These are phyloP conservation scores for Suillus placidus DNA, from an alignment of 768 basidiomycete species.

Conservation along the genomic window DNA sequence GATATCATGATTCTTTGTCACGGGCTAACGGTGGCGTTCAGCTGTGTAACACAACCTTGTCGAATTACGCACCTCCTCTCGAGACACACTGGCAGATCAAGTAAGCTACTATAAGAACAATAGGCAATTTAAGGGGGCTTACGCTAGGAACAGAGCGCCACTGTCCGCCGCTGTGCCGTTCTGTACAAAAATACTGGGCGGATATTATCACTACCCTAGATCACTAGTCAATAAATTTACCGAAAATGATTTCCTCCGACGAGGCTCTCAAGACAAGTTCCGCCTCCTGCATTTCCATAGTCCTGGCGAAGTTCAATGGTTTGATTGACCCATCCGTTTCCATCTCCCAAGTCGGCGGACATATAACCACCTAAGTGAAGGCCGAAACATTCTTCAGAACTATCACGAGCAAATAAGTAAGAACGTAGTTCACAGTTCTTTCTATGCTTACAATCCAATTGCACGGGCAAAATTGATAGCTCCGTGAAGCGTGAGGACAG, in stretches of 20 bases:
- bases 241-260: slow-evolving; percentile 54
- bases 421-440: background rate
- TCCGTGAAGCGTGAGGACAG: slow-evolving; percentile 57
- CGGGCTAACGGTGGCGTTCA: slow-evolving; percentile 23
- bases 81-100: slow-evolving; percentile 41
- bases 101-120: background rate
- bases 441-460: slow-evolving; percentile 58
- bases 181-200: slow-evolving; percentile 54
- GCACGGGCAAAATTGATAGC: slow-evolving; percentile 61
- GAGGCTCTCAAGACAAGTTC: slow-evolving; percentile 50
- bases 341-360: slow-evolving; percentile 51
- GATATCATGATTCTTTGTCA: slow-evolving; percentile 42
- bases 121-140: slow-evolving; percentile 22
- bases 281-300: slow-evolving; percentile 36
- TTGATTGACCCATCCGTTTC: slow-evolving; percentile 46
- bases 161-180: slow-evolving; percentile 55
- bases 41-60: background rate
- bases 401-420: slow-evolving; percentile 24
- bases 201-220: background rate
- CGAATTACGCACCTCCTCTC: slow-evolving; percentile 41
- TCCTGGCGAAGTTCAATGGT: slow-evolving; percentile 49
- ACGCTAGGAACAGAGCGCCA: slow-evolving; percentile 62
- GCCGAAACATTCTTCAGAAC: slow-evolving; percentile 41
- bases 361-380: slow-evolving; percentile 40
- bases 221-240: slow-evolving; percentile 20